A percentile compares a stretch with the other conserved stretches of the same genome.
These are phyloP conservation scores for Lichtheimia ramosa DNA, from an alignment of 371 early-diverging fungal genomes.

Conservation along the genomic window DNA sequence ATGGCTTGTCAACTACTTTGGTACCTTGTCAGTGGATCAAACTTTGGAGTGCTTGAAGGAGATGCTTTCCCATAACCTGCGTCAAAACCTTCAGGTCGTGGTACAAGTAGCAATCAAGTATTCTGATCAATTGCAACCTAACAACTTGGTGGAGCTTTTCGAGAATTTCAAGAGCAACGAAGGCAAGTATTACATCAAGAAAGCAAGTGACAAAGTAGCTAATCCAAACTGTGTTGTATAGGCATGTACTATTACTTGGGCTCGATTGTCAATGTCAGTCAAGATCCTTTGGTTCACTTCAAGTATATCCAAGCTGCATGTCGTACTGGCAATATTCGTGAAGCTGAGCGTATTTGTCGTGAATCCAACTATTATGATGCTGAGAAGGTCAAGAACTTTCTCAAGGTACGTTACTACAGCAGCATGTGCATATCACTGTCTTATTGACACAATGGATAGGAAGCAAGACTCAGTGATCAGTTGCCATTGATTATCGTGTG, in stretches of 20 bases:
- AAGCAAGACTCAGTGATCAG: slow-evolving; percentile 93
- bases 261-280: slow-evolving; percentile 91
- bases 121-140: slow-evolving; percentile 89
- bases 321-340: slow-evolving; percentile 92
- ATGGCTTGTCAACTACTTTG: slow-evolving; percentile 92
- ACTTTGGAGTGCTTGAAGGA: slow-evolving; percentile 91
- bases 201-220: not conserved
- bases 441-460: slow-evolving; percentile 39
- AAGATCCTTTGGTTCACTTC: slow-evolving; percentile 94
- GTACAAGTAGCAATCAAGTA: slow-evolving; percentile 96
- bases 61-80: slow-evolving; percentile 82
- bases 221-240: slow-evolving; percentile 6
- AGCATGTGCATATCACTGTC: not conserved
- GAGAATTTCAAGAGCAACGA: slow-evolving; percentile 91
- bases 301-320: slow-evolving; percentile 97
- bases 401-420: slow-evolving; percentile 58
- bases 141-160: slow-evolving; percentile 86
- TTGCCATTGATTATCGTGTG: slow-evolving; percentile 97
- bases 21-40: slow-evolving; percentile 91
- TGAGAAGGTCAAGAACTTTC: slow-evolving; percentile 96
- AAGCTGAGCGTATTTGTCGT: slow-evolving; percentile 96
- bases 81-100: slow-evolving; percentile 93
- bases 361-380: slow-evolving; percentile 95
- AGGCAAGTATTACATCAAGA: slow-evolving; percentile 57
- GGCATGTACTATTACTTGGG: slow-evolving; percentile 91